Percentiles rank a stretch among this genome's conserved stretches.
phyloP scores from a whole-genome alignment of 768 basidiomycete genomes.

The Mycena crocata region DNA sequence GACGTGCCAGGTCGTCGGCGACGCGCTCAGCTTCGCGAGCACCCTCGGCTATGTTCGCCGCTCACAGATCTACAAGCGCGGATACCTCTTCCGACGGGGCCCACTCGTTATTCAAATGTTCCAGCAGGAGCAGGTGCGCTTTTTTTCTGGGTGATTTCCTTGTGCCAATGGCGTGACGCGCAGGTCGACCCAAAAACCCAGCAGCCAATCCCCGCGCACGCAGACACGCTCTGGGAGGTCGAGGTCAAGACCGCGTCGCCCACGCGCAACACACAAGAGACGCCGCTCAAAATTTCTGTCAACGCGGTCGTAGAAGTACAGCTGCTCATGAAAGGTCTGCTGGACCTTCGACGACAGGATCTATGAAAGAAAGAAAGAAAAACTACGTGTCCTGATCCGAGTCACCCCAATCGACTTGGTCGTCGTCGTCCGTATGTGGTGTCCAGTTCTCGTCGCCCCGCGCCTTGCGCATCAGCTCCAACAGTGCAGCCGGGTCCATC shows the following conservation, averaged over 20 bases:
- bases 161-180: constrained; percentile 7
- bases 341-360: constrained; percentile 71
- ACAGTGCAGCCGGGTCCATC: constrained; percentile 49
- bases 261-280: constrained; percentile 81
- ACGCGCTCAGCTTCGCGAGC: constrained; percentile 83
- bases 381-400: constrained; percentile 45
- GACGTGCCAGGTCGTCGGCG: constrained; percentile 80
- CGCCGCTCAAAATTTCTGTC: constrained; percentile 75
- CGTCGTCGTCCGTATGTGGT: constrained; percentile 41
- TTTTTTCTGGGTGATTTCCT: not conserved
- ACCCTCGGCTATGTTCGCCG: constrained; percentile 82
- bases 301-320: constrained; percentile 87
- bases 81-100: constrained; percentile 81
- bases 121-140: constrained; percentile 11
- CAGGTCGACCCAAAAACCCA: constrained; percentile 83
- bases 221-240: constrained; percentile 88
- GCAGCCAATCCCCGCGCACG: constrained; percentile 80
- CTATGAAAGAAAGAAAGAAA: not conserved
- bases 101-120: constrained; percentile 64
- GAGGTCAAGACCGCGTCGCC: constrained; percentile 88
- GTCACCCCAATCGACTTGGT: constrained; percentile 64
- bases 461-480: constrained; percentile 50
- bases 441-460: constrained; percentile 41
- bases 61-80: constrained; percentile 85
- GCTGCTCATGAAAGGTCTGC: constrained; percentile 83